Base-by-base conservation (phyloP, 352 stramenopile genomes). In the Pythium utonaiense region DNA sequence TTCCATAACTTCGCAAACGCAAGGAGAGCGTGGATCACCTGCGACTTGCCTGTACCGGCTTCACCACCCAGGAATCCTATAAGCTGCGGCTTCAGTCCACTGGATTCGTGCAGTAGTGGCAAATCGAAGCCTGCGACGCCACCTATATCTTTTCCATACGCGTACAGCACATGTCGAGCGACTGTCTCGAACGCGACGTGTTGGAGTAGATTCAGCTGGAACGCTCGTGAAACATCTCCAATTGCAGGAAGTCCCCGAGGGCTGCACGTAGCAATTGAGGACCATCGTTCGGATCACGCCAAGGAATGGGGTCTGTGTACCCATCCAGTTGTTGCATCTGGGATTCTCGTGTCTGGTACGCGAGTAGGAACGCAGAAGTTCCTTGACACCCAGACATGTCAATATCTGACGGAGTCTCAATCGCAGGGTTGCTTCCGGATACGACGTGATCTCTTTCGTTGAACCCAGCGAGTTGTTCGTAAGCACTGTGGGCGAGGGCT, bases 121-220 rank as follows among this genome's bases (percentile, higher is more conserved):
- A 40, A 5, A 27, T 25, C n/a, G 41, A 24, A 28, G 7, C n/a
- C n/a, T 22, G 41, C 16, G 4, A 30, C 41, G n/a, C 2, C 5
- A 16, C 22, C 42, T 30, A 73, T 63, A 28, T 74, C 66, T 10
- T 1, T 25, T 0, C 48, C 57, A 27, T 69, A 73, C 1, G 55
- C 42, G 9, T 52, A 69, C 0, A 76, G 24, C 5, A 75, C 38
- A 16, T 73, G 69, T 12, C 64, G 41, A 3, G 69, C 60, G 16
- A 40, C 7, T 12, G 53, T 40, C 28, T 73, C 69, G 9, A 76
- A 70, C 0, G 64, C 57, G 0, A 66, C 50, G 19, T 76, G 65
- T n/a, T 76, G 57, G 52, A 45, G 67, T 12, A 71, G 60, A 48
- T 74, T 74, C 0, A 74, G 27, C 5, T 28, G 33, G 21, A 63